Evolutionary conservation across 345 rosid species (phyloP), one percentile per base, ranked within the genome.

Genomic region (Populus simonii): DNA sequence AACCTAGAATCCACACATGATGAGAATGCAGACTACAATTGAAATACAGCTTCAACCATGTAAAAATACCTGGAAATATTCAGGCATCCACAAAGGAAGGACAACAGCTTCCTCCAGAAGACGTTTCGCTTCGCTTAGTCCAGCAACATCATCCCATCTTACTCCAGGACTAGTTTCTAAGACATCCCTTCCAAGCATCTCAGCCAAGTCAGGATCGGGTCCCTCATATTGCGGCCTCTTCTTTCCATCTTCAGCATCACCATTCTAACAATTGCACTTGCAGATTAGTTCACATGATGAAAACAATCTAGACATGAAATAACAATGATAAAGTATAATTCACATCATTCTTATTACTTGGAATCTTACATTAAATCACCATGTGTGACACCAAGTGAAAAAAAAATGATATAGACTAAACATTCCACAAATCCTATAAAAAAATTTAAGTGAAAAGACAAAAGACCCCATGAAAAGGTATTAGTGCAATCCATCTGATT

Each of bases 11-110:
- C 57, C 15, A 7, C 23, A 33, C 36, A 45, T 10, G 65, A 53
- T 66, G 45, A 36, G 10, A 68, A 39, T 68, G 73, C 33, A 68
- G 55, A 63, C 35, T 49, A 63, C n/a, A 31, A 27, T 8, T n/a
- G 29, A 15, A 80, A 65, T 69, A 78, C 53, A 76, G 51, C 72
- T 61, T 49, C 78, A 72, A 36, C 66, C 62, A 68, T 20, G 59
- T 39, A 38, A 76, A 22, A 78, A 68, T 85, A 96, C 99, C 97
- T 94, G 98, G 86, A 96, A 96, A 86, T 96, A 96, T 83, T 96
- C 99, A 36, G 99, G 97, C 98, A 96, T 96, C 99, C 98, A 96
- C 80, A 96, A 79, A 81, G 99, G 99, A 89, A 96, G 99, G 68
- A 96, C 99, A 80, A 96, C 98, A 65, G 99, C 99, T 86, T 96